Evolutionary conservation across 75 land plant species (phyloP).

Genomic region (Gnetum montanum): DNA sequence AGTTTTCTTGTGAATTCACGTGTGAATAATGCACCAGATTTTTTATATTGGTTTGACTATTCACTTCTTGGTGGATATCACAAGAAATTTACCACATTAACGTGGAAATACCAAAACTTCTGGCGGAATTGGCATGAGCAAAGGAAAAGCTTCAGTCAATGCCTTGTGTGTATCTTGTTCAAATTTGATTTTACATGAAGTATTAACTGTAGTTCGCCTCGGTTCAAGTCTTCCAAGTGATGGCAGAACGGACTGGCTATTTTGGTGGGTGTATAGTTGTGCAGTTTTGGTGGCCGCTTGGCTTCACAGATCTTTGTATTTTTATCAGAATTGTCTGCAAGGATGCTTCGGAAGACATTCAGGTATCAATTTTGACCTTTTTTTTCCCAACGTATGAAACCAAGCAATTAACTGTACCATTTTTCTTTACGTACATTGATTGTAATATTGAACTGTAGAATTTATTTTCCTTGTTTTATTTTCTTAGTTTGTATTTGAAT

Average conservation of each 20-base stretch:
- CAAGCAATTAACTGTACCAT: neutral
- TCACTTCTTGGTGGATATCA: slow-evolving; percentile 4
- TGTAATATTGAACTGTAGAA: neutral
- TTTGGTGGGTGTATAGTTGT: slow-evolving; percentile 6
- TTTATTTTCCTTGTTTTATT: neutral
- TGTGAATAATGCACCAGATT: slow-evolving; percentile 2
- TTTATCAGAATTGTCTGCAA: neutral
- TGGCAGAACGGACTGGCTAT: neutral
- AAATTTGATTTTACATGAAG: neutral
- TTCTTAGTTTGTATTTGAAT: neutral
- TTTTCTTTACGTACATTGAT: neutral
- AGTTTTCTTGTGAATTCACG: neutral
- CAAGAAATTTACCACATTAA: too few species aligned
- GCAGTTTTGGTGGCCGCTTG: neutral
- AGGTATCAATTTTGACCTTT: too few species aligned
- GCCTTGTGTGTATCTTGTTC: neutral
- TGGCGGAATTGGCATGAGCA: neutral
- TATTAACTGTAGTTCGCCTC: neutral
- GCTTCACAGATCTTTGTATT: neutral
- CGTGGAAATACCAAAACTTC: too few species aligned
- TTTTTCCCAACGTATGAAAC: neutral
- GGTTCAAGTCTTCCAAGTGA: neutral
- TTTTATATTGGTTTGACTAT: neutral
- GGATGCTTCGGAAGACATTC: too few species aligned
- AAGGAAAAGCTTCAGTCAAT: neutral